Percentiles rank a stretch among this genome's conserved stretches.
These are phyloP conservation scores for Quercus tomentella DNA, from an alignment of 331 rosid genomes.

Conservation along the genomic window DNA sequence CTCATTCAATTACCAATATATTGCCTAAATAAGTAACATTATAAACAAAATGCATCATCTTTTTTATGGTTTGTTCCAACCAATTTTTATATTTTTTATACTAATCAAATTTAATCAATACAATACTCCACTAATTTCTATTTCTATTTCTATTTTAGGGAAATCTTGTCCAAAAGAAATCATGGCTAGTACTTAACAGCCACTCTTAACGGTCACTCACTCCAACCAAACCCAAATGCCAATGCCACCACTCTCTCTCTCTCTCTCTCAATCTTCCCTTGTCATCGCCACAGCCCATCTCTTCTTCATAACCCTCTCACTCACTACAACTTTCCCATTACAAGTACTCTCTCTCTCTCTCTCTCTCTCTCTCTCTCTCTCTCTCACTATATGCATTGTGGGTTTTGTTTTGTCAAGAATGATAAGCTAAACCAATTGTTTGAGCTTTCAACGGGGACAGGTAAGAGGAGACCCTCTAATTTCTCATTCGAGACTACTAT, in stretches of 20 bases:
- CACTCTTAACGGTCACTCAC: neutral
- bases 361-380: conserved; percentile 18
- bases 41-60: too few species aligned
- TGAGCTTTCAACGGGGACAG: conserved; percentile 51
- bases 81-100: too few species aligned
- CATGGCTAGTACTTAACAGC: too few species aligned
- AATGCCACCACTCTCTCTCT: conserved; percentile 52
- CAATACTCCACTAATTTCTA: too few species aligned
- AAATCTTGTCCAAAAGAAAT: too few species aligned
- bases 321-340: conserved; percentile 23
- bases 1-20: too few species aligned
- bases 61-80: too few species aligned
- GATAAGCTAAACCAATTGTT: neutral
- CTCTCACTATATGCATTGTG: neutral
- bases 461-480: conserved; percentile 28
- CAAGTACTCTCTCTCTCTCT: conserved; percentile 35
- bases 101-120: too few species aligned
- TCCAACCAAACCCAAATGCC: neutral
- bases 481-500: conserved; percentile 32
- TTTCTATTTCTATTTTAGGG: too few species aligned
- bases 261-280: conserved; percentile 4
- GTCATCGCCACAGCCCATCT: conserved; percentile 33
- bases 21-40: too few species aligned
- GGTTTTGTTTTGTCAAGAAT: conserved; percentile 9
- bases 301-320: conserved; percentile 43